A percentile compares a stretch with the other conserved stretches of the same genome.
Conservation (phyloP, 371 early-diverging fungal species). For the Apophysomyces elegans region DNA sequence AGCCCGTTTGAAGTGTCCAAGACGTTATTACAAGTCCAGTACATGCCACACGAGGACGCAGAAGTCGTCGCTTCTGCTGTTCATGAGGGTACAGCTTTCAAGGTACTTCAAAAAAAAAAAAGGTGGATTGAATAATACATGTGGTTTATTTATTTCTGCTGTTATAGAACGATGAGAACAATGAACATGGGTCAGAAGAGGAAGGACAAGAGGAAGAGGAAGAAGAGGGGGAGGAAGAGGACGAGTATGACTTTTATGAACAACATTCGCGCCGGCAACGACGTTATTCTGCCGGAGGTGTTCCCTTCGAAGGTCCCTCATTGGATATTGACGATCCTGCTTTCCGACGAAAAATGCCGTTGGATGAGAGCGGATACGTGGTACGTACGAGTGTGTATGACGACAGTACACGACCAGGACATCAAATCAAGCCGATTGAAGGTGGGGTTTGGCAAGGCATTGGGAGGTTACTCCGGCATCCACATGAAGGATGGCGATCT, state of each 20-base stretch:
- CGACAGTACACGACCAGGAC: constrained; percentile 62
- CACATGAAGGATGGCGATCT: constrained; percentile 68
- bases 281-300: constrained; percentile 20
- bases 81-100: constrained; percentile 10
- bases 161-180: not conserved
- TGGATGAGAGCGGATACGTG: constrained; percentile 66
- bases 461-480: constrained; percentile 55
- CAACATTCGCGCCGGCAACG: constrained; percentile 17
- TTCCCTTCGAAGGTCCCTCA: constrained; percentile 27
- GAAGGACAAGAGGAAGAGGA: constrained; percentile 15
- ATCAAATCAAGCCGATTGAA: constrained; percentile 63
- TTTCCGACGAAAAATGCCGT: constrained; percentile 32
- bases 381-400: constrained; percentile 64
- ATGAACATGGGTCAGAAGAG: not conserved
- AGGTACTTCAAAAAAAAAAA: not conserved
- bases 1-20: constrained; percentile 79
- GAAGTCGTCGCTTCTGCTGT: constrained; percentile 30
- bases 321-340: constrained; percentile 44
- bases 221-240: constrained; percentile 37
- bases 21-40: constrained; percentile 85
- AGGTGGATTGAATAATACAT: constrained; percentile 6
- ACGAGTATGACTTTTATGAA: constrained; percentile 40
- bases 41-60: constrained; percentile 63
- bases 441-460: constrained; percentile 67
- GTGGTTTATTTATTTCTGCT: not conserved